Percentiles rank a stretch among this genome's conserved stretches.
phyloP scores from a whole-genome alignment of 202 grass and related monocot genomes.

The Thinopyrum obtusiflorum region DNA sequence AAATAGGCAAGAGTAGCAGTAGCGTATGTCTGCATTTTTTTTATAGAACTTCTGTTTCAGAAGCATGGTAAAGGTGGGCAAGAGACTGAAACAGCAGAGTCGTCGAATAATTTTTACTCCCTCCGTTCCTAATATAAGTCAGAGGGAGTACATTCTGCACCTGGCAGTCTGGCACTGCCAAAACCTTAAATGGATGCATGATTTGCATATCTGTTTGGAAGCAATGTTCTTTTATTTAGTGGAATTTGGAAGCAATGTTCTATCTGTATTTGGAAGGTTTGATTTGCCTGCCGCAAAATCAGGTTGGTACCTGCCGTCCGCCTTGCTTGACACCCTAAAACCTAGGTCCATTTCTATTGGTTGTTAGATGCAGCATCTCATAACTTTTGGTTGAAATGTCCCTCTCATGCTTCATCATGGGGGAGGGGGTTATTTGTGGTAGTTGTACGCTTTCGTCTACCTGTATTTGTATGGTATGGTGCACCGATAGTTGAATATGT shows the following conservation, averaged over 20 bases:
- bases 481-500: conserved; percentile 27
- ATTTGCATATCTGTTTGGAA: conserved; percentile 23
- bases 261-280: conserved; percentile 10
- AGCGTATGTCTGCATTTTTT: background rate
- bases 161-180: background rate
- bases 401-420: conserved; percentile 42
- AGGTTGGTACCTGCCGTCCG: conserved; percentile 30
- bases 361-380: conserved; percentile 41
- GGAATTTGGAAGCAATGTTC: conserved; percentile 12
- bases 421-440: conserved; percentile 28
- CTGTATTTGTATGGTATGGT: conserved; percentile 27
- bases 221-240: background rate
- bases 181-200: conserved; percentile 17
- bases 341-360: conserved; percentile 39
- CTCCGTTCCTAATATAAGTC: too few relatives aligned
- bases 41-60: background rate
- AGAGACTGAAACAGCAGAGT: background rate
- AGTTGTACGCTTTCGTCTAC: conserved; percentile 31
- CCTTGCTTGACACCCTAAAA: conserved; percentile 30
- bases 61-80: background rate
- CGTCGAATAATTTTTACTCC: background rate
- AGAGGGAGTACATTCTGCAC: background rate
- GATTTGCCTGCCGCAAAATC: conserved; percentile 16
- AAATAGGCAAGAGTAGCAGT: background rate
- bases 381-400: conserved; percentile 45